Base-by-base conservation (phyloP, 108 stramenopile genomes). In the Cyclostephanos tholiformis region DNA sequence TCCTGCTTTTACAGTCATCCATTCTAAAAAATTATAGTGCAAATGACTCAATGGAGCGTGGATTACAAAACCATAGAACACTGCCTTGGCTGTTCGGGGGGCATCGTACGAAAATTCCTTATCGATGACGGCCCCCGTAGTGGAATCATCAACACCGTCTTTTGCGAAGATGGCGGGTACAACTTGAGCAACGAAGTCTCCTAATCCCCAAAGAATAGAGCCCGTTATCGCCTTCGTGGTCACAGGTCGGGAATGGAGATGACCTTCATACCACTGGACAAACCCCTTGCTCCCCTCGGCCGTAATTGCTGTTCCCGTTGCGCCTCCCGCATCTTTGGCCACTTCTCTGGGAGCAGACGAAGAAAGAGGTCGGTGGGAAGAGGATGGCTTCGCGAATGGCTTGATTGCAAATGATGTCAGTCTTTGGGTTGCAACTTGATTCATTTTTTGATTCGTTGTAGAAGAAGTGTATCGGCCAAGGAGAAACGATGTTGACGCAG, bases 21-120 rank as follows among this genome's bases (percentile, higher is more conserved):
- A 92, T 57, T 92, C 91, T 58, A 92, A 72, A 72, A 92, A 89
- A 75, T 92, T 90, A 71, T 69, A 92, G 69, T 92, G 91, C 13
- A 87, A 25, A 77, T 92, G 91, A 29, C 75, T 71, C 3, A 84
- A 43, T 9, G 91, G 91, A 27, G 91, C 91, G 70, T 92, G 91
- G 36, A 92, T 71, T 22, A 69, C 79, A 75, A 87, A 87, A 14
- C 91, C 91, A 76, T 85, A 92, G 38, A 82, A 35, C 12, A 81
- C 84, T 6, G 89, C 89, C 46, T 87, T 72, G 4, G 67, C 86
- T 0, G 87, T 88, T 4, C 91, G 77, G 7, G 86, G 70, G 25
- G 38, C 78, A 51, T 92, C 91, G 36, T 88, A 89, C 6, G 67
- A 30, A 36, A 85, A 76, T 25, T 57, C 62, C 44, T 75, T 69